These are phyloP conservation scores for Dryadomyces quercus-mongolicae DNA, from an alignment of 2,329 filamentous ascomycete genomes.

Conservation along the genomic window DNA sequence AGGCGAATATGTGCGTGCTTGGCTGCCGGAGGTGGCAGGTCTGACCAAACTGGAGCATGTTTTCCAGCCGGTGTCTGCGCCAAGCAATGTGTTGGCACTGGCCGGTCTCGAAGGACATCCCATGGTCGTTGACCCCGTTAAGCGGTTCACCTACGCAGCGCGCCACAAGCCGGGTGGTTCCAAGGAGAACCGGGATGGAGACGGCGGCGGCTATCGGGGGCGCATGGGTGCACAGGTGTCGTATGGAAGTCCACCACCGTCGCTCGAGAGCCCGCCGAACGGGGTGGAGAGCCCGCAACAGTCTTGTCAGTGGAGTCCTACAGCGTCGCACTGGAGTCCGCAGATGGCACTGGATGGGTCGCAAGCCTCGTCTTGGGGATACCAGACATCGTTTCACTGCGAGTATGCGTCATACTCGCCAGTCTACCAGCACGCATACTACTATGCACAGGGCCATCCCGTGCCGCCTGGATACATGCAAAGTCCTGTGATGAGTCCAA, in stretches of 20 bases:
- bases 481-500: neutral
- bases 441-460: neutral
- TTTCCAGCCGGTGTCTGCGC: constrained; percentile 60
- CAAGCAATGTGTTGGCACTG: constrained; percentile 41
- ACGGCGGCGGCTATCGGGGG: too few species aligned
- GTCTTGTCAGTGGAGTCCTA: neutral
- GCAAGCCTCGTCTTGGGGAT: neutral
- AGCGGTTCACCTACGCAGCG: constrained; percentile 51
- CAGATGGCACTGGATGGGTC: neutral
- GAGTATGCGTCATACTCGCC: neutral
- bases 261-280: neutral
- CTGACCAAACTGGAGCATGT: constrained; percentile 33
- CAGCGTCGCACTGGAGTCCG: neutral
- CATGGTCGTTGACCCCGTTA: constrained; percentile 56
- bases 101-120: constrained; percentile 43
- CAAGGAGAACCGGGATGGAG: neutral
- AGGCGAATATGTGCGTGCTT: constrained; percentile 58
- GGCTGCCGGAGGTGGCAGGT: constrained; percentile 51
- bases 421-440: neutral
- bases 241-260: neutral
- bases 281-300: neutral
- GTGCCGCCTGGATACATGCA: neutral
- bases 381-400: neutral
- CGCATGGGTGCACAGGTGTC: too few species aligned
- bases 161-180: constrained; percentile 30